phyloP scores from a whole-genome alignment of 2,329 filamentous ascomycete genomes.

The Sporothrix mexicana region DNA sequence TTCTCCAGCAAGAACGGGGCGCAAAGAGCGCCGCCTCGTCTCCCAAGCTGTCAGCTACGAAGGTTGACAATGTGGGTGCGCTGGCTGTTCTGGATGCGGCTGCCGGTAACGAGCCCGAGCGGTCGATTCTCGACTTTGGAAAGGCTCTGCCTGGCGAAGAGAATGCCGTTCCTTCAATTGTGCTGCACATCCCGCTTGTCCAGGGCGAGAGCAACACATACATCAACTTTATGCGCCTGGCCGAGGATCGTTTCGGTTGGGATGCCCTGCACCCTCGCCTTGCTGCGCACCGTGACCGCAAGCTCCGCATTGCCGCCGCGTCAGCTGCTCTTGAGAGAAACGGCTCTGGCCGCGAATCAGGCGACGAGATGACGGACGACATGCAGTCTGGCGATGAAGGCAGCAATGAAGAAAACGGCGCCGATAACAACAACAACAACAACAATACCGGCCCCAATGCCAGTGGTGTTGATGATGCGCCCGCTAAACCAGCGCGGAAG shows the following conservation, averaged over 20 bases:
- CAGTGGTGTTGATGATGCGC: conserved; percentile 65
- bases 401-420: conserved; percentile 85
- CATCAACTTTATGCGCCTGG: conserved; percentile 92
- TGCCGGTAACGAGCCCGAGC: conserved; percentile 48
- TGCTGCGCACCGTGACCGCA: conserved; percentile 84
- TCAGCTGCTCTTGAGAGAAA: conserved; percentile 83
- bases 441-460: conserved; percentile 43
- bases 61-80: conserved; percentile 48
- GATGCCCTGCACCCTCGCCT: conserved; percentile 90
- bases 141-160: conserved; percentile 65
- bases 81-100: conserved; percentile 43
- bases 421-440: conserved; percentile 54
- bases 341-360: conserved; percentile 70
- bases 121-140: conserved; percentile 67
- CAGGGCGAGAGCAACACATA: conserved; percentile 85
- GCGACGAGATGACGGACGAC: conserved; percentile 85
- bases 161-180: conserved; percentile 72
- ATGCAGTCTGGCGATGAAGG: conserved; percentile 71
- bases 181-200: conserved; percentile 76
- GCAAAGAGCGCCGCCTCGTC: conserved; percentile 51
- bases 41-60: conserved; percentile 57
- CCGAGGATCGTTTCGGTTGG: conserved; percentile 92
- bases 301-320: conserved; percentile 85
- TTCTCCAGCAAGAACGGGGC: conserved; percentile 52
- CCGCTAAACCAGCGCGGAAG: conserved; percentile 69